Evolutionary conservation across 2,329 filamentous ascomycete genomes (phyloP).

Genomic region (Amesomyces nigricolor): DNA sequence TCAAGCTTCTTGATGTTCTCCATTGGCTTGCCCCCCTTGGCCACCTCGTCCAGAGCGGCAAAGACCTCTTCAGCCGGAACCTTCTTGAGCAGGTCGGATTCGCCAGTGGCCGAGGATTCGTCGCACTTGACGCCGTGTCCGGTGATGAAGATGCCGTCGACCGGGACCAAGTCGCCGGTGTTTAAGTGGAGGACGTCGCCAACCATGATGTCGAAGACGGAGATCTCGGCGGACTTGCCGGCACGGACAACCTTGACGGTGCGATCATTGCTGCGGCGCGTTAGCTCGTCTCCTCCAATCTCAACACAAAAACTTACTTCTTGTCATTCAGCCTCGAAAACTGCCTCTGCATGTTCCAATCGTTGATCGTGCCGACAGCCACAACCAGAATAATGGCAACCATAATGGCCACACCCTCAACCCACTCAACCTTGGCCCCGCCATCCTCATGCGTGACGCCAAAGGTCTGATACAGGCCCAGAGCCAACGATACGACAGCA

Average conservation of each 20-base stretch:
- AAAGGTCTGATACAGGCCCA: constrained; percentile 63
- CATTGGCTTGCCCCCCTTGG: constrained; percentile 36
- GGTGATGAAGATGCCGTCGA: constrained; percentile 61
- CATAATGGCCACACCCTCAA: constrained; percentile 62
- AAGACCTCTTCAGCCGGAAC: constrained; percentile 54
- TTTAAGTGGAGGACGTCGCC: constrained; percentile 65
- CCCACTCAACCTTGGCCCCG: constrained; percentile 53
- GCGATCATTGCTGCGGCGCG: constrained; percentile 43
- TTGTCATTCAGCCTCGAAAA: constrained; percentile 57
- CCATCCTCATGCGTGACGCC: constrained; percentile 40
- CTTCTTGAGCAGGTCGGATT: constrained; percentile 68
- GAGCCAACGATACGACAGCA: constrained; percentile 58
- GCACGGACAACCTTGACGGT: constrained; percentile 62
- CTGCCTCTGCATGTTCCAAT: constrained; percentile 63
- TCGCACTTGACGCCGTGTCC: constrained; percentile 55
- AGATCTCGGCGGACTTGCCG: constrained; percentile 57
- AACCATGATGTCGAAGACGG: constrained; percentile 61
- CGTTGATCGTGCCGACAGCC: constrained; percentile 56
- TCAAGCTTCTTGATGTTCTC: constrained; percentile 45
- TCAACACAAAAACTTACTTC: constrained; percentile 33
- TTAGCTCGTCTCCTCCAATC: too few relatives aligned
- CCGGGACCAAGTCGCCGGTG: constrained; percentile 64
- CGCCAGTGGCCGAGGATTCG: constrained; percentile 67
- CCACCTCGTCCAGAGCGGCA: constrained; percentile 47
- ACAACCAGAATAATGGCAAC: constrained; percentile 61